These are phyloP conservation scores for Xylaria sp. DNA, from an alignment of 495 filamentous ascomycete species.

Conservation along the genomic window DNA sequence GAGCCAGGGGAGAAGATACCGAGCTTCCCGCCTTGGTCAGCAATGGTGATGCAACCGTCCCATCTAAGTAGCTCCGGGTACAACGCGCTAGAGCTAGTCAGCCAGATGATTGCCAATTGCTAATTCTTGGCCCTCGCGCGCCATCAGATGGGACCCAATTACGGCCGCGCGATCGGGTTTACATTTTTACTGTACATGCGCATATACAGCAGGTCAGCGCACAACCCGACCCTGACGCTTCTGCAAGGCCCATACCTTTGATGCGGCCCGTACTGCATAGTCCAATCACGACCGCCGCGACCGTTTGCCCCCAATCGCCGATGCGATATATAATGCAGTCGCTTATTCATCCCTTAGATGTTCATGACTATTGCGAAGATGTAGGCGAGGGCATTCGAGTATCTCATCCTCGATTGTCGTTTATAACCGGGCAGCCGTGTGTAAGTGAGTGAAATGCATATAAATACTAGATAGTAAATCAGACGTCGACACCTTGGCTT, in stretches of 20 bases:
- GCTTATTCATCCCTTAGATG: conserved; percentile 15
- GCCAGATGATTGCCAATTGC: no score
- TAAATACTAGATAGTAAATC: conserved; percentile 7
- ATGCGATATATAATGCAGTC: not conserved
- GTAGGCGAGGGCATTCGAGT: not conserved
- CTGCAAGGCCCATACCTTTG: not conserved
- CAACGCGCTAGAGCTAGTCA: no score
- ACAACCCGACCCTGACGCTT: no score
- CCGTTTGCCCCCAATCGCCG: not conserved
- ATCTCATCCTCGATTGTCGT: not conserved
- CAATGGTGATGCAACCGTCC: not conserved
- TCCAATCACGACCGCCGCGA: not conserved
- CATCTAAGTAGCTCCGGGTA: no score
- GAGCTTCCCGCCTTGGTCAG: not conserved
- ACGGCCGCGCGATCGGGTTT: not conserved
- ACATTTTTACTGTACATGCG: conserved; percentile 3
- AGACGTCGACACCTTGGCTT: not conserved
- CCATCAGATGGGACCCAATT: not conserved
- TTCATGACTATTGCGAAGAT: conserved; percentile 5
- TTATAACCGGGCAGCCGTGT: not conserved
- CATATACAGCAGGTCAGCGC: no score
- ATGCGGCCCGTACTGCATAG: not conserved
- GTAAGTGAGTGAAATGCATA: not conserved
- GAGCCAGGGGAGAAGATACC: not conserved
- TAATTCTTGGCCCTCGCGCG: conserved; percentile 1